These are phyloP conservation scores for Tetradesmus obliquus DNA, from an alignment of 139 green algal species.

Conservation along the genomic window DNA sequence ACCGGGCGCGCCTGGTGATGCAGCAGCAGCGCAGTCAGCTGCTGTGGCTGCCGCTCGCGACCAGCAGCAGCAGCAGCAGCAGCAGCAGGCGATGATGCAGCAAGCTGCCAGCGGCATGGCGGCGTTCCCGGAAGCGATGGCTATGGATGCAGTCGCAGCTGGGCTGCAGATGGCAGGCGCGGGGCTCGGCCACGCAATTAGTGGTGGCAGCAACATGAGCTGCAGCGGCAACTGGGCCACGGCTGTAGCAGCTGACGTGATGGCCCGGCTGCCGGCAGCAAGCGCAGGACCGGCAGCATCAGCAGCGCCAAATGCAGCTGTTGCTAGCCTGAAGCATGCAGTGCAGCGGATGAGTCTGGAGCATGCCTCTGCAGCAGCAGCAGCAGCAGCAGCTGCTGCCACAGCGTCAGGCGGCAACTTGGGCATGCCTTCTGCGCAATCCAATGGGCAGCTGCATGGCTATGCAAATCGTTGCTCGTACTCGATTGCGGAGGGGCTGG, in stretches of 20 bases:
- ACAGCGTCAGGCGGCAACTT: neutral
- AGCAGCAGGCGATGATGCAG: neutral
- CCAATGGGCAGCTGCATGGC: neutral
- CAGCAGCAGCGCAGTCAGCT: neutral
- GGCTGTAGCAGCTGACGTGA: neutral
- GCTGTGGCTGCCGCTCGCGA: neutral
- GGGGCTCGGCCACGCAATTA: neutral
- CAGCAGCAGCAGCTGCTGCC: neutral
- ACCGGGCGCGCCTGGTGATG: neutral
- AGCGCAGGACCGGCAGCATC: neutral
- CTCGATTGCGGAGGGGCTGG: neutral
- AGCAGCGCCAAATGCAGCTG: neutral
- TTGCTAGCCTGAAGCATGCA: neutral
- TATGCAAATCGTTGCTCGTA: neutral
- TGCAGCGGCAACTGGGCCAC: neutral
- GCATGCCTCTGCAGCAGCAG: neutral
- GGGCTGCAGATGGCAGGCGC: neutral
- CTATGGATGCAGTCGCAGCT: neutral
- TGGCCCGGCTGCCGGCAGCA: neutral
- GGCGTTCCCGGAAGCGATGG: neutral
- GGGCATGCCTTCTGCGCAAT: neutral
- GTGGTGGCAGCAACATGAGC: neutral
- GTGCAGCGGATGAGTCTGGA: neutral
- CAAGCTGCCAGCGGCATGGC: neutral
- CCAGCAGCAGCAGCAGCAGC: conserved; percentile 11